These are phyloP conservation scores for Suillus luteus DNA, from an alignment of 768 basidiomycete genomes.

Conservation along the genomic window DNA sequence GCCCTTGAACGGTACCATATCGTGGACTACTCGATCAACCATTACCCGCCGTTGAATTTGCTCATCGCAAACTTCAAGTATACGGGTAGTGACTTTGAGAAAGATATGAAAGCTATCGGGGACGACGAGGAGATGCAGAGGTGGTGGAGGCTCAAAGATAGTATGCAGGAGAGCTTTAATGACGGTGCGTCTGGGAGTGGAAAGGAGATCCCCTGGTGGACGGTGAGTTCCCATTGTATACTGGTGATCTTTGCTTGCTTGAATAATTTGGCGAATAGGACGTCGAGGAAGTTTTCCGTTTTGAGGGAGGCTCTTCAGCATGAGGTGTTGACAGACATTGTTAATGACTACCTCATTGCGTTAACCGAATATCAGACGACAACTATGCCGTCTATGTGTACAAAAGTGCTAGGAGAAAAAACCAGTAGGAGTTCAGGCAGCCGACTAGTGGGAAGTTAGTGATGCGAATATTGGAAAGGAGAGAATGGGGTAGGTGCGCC, in stretches of 20 bases:
- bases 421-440: no score
- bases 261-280: slow-evolving; percentile 33
- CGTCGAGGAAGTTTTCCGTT: slow-evolving; percentile 70
- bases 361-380: not conserved
- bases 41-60: slow-evolving; percentile 60
- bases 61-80: slow-evolving; percentile 85
- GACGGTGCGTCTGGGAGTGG: slow-evolving; percentile 71
- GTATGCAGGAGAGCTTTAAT: slow-evolving; percentile 78
- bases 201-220: slow-evolving; percentile 71
- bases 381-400: not conserved
- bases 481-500: no score
- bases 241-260: not conserved
- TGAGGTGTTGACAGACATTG: slow-evolving; percentile 7
- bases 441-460: no score
- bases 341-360: not conserved
- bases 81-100: slow-evolving; percentile 61
- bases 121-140: slow-evolving; percentile 68
- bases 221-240: slow-evolving; percentile 28
- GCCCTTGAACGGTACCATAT: slow-evolving; percentile 65
- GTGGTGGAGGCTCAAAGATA: slow-evolving; percentile 76
- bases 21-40: slow-evolving; percentile 75
- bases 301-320: slow-evolving; percentile 45
- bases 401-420: no score
- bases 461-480: no score
- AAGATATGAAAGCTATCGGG: slow-evolving; percentile 63